Evolutionary conservation across 2,329 filamentous ascomycete genomes (phyloP), one percentile per base, ranked within the genome.

Genomic region (Cladosporium colombiae): DNA sequence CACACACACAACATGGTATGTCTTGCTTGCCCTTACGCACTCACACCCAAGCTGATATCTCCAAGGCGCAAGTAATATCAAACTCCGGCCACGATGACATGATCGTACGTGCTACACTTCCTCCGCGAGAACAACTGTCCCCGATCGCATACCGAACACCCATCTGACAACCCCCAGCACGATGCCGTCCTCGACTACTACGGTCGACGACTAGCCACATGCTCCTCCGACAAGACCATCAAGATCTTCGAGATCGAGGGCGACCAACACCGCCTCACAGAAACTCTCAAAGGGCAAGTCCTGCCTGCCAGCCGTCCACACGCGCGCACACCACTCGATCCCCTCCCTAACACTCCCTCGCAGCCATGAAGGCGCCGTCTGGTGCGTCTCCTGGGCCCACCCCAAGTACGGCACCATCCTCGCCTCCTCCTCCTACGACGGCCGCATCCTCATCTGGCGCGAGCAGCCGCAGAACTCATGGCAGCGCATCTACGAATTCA

Each of bases 121-220:
- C 52, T 61, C 65, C 58, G 40, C 40, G n/a, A 49, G n/a, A 59
- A 27, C 40, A 50, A 56, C 60, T 64, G 33, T 44, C 62, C 49
- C 49, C 16, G 35, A 10, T 53, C 59, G 59, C 59, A 40, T 62
- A 27, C 44, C 29, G 33, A 53, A 70, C 74, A 33, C 31, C 67
- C 33, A 33, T 29, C 70, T 74, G 44, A 50, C 70, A 72, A 77
- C 74, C 76, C 65, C 70, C 74, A 83, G 94, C 95, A 99, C 80
- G 95, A 99, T 86, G 95, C 95, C 70, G 94, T 96, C 71, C 89
- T 99, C 77, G 95, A 99, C 80, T 99, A 98, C 84, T 99, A 98
- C 80, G 95, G 95, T 76, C 89, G 95, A 72, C 91, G 94, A 76
- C 88, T 99, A 73, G 95, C 95, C 69, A 99, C 95, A 71, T 98